A percentile compares a stretch with the other conserved stretches of the same genome.
Conservation (phyloP, 2,329 filamentous ascomycete genomes). For the Aspergillus uvarum region DNA sequence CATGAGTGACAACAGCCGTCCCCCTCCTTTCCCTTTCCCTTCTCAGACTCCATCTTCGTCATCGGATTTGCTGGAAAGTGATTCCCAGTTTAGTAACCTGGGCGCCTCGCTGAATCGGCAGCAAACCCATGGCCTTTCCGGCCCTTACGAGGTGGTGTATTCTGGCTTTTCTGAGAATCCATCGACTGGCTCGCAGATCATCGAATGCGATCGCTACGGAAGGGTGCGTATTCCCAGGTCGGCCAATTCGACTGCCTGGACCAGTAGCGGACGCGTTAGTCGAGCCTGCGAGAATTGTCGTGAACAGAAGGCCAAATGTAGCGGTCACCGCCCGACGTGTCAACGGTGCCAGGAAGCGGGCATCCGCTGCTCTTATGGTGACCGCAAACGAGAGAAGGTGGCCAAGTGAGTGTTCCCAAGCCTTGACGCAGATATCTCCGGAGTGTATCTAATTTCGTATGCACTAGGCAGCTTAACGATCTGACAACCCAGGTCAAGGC, state of each 20-base stretch:
- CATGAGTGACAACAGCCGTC: constrained; percentile 25
- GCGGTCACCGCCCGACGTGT: constrained; percentile 45
- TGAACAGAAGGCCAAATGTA: constrained; percentile 49
- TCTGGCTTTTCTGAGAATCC: constrained; percentile 16
- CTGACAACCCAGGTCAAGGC: constrained; percentile 38
- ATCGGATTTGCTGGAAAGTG: constrained; percentile 19
- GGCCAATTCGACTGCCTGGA: constrained; percentile 22
- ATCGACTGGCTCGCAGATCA: constrained; percentile 10
- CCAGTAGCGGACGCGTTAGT: constrained; percentile 34
- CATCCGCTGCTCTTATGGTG: constrained; percentile 44
- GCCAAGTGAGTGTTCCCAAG: constrained; percentile 37
- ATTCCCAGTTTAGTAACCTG: constrained; percentile 18
- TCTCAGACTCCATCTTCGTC: constrained; percentile 18
- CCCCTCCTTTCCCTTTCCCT: constrained; percentile 17
- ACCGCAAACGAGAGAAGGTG: constrained; percentile 45
- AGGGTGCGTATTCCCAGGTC: constrained; percentile 35
- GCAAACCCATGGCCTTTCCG: constrained; percentile 15
- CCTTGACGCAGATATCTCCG: not conserved
- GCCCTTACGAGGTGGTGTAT: constrained; percentile 16
- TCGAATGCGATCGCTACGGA: constrained; percentile 16
- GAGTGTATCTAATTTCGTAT: constrained; percentile 13
- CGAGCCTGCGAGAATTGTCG: constrained; percentile 48
- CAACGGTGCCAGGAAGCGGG: constrained; percentile 45
- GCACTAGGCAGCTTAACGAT: constrained; percentile 38
- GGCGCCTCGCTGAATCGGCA: constrained; percentile 19